phyloP scores from a whole-genome alignment of 352 stramenopile species.

The Phytophthora sp. region DNA sequence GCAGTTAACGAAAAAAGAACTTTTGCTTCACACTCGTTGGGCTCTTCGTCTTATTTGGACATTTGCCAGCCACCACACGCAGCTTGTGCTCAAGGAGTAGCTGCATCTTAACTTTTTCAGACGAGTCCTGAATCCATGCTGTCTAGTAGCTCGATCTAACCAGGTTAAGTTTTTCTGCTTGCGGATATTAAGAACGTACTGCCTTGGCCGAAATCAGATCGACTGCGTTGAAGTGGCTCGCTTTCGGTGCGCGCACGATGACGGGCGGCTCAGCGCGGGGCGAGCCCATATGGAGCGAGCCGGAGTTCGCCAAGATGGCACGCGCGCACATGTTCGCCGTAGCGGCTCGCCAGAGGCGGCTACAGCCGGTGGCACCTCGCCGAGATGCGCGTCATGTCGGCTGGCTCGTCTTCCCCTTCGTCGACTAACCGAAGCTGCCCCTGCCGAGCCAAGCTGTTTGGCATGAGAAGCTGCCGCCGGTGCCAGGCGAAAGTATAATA shows the following conservation, averaged over 20 bases:
- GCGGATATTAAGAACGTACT: too few relatives aligned
- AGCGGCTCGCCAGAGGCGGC: not conserved
- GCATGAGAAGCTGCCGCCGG: not conserved
- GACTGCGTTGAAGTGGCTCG: not conserved
- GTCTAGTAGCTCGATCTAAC: too few relatives aligned
- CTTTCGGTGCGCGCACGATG: not conserved
- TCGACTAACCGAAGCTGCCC: slow-evolving; percentile 20
- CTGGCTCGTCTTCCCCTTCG: slow-evolving; percentile 16
- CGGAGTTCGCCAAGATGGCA: slow-evolving; percentile 21
- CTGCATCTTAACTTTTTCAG: too few relatives aligned
- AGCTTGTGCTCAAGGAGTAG: too few relatives aligned
- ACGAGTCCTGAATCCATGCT: too few relatives aligned
- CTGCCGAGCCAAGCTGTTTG: not conserved
- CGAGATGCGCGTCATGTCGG: slow-evolving; percentile 14
- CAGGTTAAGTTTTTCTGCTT: too few relatives aligned
- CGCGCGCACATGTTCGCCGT: slow-evolving; percentile 13
- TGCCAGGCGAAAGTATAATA: too few relatives aligned
- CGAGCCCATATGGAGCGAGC: not conserved
- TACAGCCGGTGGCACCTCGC: not conserved
- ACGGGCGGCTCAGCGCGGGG: not conserved
- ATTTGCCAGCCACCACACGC: too few relatives aligned
- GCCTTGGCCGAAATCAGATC: too few relatives aligned
- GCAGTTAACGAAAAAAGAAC: too few relatives aligned
- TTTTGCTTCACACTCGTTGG: too few relatives aligned
- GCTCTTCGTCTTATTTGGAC: too few relatives aligned